These are phyloP conservation scores for Penicillium sp. DNA, from an alignment of 2,329 filamentous ascomycete species.

Conservation along the genomic window DNA sequence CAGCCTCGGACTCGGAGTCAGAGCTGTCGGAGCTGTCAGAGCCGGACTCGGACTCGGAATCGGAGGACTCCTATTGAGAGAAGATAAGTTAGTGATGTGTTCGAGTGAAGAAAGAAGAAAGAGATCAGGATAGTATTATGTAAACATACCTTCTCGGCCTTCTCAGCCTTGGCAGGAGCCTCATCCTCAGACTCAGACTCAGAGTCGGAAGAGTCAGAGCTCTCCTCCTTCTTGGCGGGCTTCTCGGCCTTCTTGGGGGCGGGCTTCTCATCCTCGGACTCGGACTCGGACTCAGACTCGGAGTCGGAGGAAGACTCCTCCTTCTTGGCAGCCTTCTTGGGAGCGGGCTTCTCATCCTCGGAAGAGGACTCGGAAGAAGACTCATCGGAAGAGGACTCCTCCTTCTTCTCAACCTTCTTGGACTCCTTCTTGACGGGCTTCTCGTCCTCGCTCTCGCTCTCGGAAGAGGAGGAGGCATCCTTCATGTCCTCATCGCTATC, in stretches of 20 bases:
- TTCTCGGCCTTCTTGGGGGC: slow-evolving; percentile 38
- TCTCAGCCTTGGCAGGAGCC: slow-evolving; percentile 33
- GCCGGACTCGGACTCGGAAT: slow-evolving; percentile 30
- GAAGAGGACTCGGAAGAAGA: slow-evolving; percentile 35
- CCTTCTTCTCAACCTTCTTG: slow-evolving; percentile 35
- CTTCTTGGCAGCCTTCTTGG: slow-evolving; percentile 45
- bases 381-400: slow-evolving; percentile 35
- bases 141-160: slow-evolving; percentile 37
- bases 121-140: slow-evolving; percentile 12
- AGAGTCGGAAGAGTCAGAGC: slow-evolving; percentile 41
- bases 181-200: slow-evolving; percentile 41
- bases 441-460: slow-evolving; percentile 40
- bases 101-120: slow-evolving; percentile 14
- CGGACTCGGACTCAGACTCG: slow-evolving; percentile 37
- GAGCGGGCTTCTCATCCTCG: slow-evolving; percentile 45
- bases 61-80: slow-evolving; percentile 31
- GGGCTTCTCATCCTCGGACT: slow-evolving; percentile 33
- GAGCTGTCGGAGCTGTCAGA: slow-evolving; percentile 36
- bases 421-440: slow-evolving; percentile 41
- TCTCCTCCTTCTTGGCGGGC: slow-evolving; percentile 34
- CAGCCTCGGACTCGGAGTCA: slow-evolving; percentile 41
- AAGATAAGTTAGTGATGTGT: slow-evolving; percentile 20
- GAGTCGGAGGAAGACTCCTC: slow-evolving; percentile 27
- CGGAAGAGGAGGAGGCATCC: slow-evolving; percentile 39
- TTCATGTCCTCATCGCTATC: slow-evolving; percentile 49